Evolutionary conservation across 2,329 filamentous ascomycete species (phyloP), one percentile per base, ranked within the genome.

Genomic region (Xylogone sp.): DNA sequence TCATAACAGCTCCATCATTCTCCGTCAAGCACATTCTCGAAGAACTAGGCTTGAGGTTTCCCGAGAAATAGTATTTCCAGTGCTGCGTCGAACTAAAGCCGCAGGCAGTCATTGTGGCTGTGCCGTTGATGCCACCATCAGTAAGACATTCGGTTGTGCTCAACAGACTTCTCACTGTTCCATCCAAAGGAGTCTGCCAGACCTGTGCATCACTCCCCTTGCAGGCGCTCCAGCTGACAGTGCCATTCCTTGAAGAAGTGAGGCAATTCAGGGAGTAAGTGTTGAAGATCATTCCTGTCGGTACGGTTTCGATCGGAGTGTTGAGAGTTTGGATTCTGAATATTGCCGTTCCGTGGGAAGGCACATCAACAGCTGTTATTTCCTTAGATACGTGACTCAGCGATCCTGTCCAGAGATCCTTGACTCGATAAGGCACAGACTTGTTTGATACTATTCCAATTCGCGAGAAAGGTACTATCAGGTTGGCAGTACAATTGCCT

Each of bases 241-340:
- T 31, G 3, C 44, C 27, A 21, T 47, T 45, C 13, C 18, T 42
- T 16, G 55, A 53, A 8, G 53, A 42, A 3, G 72, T 72, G 29
- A 78, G 62, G 53, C 73, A 75, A 24, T 69, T 67, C 9, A 70
- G 61, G 2, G 72, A 74, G 20, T 67, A 70, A 0, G 75, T 76
- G 56, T 78, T 77, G 62, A 78, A 76, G 46, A 78, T 71, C 58
- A 74, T 69, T 3, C 75, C 76, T 0, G 74, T 78, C 0, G 75
- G 73, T 27, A 44, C 56, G 27, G 55, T 43, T 9, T 44, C 47
- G 10, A 53, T 46, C 21, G 46, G 12, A 2, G 42, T 45, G 8
- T 65, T 67, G 9, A 66, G 58, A 19, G 56, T 56, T 5, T 70
- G 67, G 29, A 78, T 62, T 39, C 75, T 68, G 54, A 70, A 72